Evolutionary conservation across 2,329 filamentous ascomycete genomes (phyloP).

Genomic region (Penicillium sp.): DNA sequence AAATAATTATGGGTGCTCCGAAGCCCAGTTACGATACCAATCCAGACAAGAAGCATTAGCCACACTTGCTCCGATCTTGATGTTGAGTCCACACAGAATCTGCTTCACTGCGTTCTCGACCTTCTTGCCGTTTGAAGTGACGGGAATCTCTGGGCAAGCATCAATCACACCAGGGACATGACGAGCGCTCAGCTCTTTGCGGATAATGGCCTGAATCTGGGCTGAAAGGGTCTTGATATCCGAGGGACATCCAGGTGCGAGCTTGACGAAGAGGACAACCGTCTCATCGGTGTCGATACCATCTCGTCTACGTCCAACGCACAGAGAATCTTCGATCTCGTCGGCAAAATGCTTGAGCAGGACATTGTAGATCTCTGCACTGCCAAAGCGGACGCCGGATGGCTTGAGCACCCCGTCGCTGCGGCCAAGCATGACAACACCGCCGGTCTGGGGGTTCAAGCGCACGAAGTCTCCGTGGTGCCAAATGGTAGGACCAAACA

Average conservation of each 20-base stretch:
- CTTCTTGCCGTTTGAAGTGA: conserved; percentile 96
- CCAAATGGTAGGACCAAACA: conserved; percentile 74
- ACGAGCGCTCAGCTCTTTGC: conserved; percentile 79
- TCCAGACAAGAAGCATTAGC: conserved; percentile 86
- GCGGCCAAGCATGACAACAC: conserved; percentile 87
- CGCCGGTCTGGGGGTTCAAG: conserved; percentile 72
- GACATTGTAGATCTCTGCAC: conserved; percentile 96
- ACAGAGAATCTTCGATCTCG: conserved; percentile 84
- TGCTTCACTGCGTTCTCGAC: conserved; percentile 97
- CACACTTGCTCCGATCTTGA: conserved; percentile 92
- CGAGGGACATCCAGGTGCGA: conserved; percentile 53
- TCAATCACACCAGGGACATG: conserved; percentile 88
- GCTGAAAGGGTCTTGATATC: conserved; percentile 66
- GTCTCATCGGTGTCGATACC: conserved; percentile 79
- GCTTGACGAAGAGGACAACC: conserved; percentile 86
- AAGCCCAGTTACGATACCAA: conserved; percentile 84
- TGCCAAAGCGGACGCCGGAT: conserved; percentile 87
- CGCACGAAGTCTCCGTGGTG: conserved; percentile 93
- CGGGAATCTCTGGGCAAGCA: conserved; percentile 83
- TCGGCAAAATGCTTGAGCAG: conserved; percentile 79
- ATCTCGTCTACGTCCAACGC: conserved; percentile 76
- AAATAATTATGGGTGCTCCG: conserved; percentile 49
- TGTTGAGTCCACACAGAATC: conserved; percentile 83
- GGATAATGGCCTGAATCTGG: conserved; percentile 71
- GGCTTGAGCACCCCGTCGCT: conserved; percentile 95